Percentiles rank a stretch among this genome's conserved stretches.
Conservation (phyloP, 805 yeast genomes). For the Komagataella kurtzmanii region DNA sequence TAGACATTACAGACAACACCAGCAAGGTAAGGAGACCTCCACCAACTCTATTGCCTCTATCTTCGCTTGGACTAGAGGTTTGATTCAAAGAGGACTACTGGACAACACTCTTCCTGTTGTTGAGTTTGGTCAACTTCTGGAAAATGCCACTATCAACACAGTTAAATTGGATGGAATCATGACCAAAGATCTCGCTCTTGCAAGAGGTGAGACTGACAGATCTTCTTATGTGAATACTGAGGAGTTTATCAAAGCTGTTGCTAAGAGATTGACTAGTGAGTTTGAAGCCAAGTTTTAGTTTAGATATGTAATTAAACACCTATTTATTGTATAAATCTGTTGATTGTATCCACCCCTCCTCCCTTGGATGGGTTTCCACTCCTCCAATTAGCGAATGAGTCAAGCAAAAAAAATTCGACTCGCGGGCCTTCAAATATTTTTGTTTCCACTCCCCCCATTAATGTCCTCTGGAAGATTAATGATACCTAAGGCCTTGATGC, state of each 20-base stretch:
- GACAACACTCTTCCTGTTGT: slow-evolving; percentile 81
- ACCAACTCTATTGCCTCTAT: slow-evolving; percentile 96
- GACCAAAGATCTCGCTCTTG: slow-evolving; percentile 94
- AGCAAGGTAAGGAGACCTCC: slow-evolving; percentile 93
- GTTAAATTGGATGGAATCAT: slow-evolving; percentile 75
- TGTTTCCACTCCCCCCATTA: background rate
- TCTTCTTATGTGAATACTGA: slow-evolving; percentile 78
- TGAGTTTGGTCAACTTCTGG: slow-evolving; percentile 65
- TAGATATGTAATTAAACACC: background rate
- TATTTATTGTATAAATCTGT: background rate
- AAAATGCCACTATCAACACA: slow-evolving; percentile 76
- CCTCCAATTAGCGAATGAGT: background rate
- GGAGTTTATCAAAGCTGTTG: slow-evolving; percentile 80
- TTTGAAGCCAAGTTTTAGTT: background rate
- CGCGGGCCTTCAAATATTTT: background rate
- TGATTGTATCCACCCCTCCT: too few relatives aligned
- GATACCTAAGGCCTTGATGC: background rate
- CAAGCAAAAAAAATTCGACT: background rate
- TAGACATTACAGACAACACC: slow-evolving; percentile 91
- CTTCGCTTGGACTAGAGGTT: slow-evolving; percentile 93
- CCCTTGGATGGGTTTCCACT: background rate
- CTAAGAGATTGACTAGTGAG: slow-evolving; percentile 35
- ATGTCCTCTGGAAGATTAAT: background rate
- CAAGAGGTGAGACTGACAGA: slow-evolving; percentile 78
- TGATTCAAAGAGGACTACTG: slow-evolving; percentile 82